A percentile compares a stretch with the other conserved stretches of the same genome.
phyloP scores from a whole-genome alignment of 164 flowering plant genomes.

The Magnolia changhungtana region DNA sequence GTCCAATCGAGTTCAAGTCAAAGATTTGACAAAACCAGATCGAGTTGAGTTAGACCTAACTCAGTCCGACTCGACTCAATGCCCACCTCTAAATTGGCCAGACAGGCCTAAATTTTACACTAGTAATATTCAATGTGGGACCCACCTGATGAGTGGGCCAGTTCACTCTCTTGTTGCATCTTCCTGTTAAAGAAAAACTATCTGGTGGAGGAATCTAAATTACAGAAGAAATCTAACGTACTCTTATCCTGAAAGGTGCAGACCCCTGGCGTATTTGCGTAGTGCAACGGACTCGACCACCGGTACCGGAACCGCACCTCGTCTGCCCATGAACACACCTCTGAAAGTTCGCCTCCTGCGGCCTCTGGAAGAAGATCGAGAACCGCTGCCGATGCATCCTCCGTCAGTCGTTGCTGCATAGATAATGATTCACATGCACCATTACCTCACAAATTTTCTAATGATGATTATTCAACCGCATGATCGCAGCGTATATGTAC shows the following conservation, averaged over 20 bases:
- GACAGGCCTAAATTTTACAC: too few species aligned
- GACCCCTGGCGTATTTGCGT: slow-evolving; percentile 65
- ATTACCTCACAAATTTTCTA: background rate
- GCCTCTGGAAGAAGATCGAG: slow-evolving; percentile 53
- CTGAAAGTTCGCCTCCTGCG: slow-evolving; percentile 54
- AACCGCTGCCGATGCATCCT: slow-evolving; percentile 58
- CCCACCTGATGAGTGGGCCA: too few species aligned
- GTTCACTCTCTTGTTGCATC: too few species aligned
- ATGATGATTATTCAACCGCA: too few species aligned
- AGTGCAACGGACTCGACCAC: slow-evolving; percentile 82
- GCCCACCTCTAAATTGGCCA: too few species aligned
- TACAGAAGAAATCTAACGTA: slow-evolving; percentile 19
- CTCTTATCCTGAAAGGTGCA: slow-evolving; percentile 64
- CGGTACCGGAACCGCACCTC: slow-evolving; percentile 54
- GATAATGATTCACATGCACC: background rate
- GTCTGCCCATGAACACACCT: slow-evolving; percentile 80
- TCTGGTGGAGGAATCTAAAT: too few species aligned
- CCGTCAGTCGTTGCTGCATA: slow-evolving; percentile 48
- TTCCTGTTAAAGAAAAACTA: too few species aligned
- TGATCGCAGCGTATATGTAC: background rate
- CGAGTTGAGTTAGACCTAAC: too few species aligned
- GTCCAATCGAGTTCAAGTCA: too few species aligned
- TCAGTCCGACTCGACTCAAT: too few species aligned
- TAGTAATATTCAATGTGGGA: too few species aligned
- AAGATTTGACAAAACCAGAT: too few species aligned